Conservation (phyloP, 2,329 filamentous ascomycete genomes). For the Fusarium pseudograminearum region DNA sequence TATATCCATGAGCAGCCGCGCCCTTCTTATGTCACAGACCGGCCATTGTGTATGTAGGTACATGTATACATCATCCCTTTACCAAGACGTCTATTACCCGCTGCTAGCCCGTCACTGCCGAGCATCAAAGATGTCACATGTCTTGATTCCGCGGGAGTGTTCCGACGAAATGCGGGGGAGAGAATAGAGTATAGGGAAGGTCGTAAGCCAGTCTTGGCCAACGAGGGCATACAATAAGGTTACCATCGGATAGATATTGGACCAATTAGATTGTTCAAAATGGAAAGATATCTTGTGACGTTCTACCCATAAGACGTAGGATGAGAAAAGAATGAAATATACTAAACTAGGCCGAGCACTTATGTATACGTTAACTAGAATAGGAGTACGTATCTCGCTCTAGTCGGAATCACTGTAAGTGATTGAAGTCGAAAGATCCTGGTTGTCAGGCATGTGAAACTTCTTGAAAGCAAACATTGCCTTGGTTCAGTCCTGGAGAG, state of each 20-base stretch:
- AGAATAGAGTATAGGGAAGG: background rate
- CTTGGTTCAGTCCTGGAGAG: no score
- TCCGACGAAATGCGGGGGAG: conserved; percentile 31
- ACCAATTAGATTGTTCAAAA: fast-evolving
- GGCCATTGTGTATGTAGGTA: background rate
- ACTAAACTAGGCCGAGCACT: background rate
- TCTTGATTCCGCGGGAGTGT: conserved; percentile 10
- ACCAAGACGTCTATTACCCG: background rate
- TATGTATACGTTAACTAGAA: fast-evolving
- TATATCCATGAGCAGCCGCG: background rate
- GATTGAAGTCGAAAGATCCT: background rate
- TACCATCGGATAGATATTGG: background rate
- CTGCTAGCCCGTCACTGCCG: conserved; percentile 37
- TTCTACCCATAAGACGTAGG: background rate
- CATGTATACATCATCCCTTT: background rate
- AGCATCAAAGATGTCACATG: background rate
- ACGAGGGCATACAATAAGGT: background rate
- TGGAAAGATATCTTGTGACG: fast-evolving
- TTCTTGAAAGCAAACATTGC: background rate
- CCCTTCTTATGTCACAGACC: conserved; percentile 39
- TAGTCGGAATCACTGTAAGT: background rate
- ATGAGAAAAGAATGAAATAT: background rate
- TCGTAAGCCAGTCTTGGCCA: background rate
- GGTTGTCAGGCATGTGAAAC: background rate
- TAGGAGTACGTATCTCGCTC: background rate